Evolutionary conservation across 768 basidiomycete genomes (phyloP).

Genomic region (Phanerochaete carnosa): DNA sequence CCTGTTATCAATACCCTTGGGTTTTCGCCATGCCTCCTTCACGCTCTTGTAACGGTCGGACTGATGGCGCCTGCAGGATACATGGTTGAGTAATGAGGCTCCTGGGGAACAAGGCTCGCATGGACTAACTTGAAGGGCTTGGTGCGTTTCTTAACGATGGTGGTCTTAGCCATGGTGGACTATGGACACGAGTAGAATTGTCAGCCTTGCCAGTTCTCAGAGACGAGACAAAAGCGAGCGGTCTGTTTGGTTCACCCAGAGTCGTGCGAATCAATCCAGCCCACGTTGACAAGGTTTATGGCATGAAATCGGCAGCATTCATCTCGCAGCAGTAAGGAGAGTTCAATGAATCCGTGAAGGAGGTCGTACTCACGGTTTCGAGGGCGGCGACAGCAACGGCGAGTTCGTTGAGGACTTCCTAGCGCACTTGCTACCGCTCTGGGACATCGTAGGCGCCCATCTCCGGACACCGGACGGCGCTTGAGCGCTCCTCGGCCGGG

Average conservation of each 20-base stretch:
- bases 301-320: slow-evolving; percentile 14
- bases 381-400: slow-evolving; percentile 45
- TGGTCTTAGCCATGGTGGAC: slow-evolving; percentile 50
- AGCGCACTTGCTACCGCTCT: slow-evolving; percentile 1
- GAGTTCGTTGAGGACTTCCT: slow-evolving; percentile 10
- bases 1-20: slow-evolving; percentile 99
- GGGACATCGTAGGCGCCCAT: not conserved
- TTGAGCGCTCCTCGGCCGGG: not conserved
- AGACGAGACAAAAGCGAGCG: not conserved
- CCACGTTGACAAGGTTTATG: not conserved
- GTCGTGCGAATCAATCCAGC: slow-evolving; percentile 20
- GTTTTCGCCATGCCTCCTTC: slow-evolving; percentile 99
- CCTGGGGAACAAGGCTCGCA: not conserved
- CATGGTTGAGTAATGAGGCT: not conserved
- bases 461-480: slow-evolving; percentile 4
- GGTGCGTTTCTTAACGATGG: slow-evolving; percentile 96
- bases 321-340: slow-evolving; percentile 11
- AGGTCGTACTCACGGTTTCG: slow-evolving; percentile 49
- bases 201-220: not conserved
- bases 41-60: slow-evolving; percentile 96
- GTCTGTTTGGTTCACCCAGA: slow-evolving; percentile 21
- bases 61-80: slow-evolving; percentile 80
- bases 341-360: slow-evolving; percentile 15
- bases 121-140: slow-evolving; percentile 87
- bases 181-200: slow-evolving; percentile 15